Conservation (phyloP, 805 yeast genomes). For the Candida ulmi region DNA sequence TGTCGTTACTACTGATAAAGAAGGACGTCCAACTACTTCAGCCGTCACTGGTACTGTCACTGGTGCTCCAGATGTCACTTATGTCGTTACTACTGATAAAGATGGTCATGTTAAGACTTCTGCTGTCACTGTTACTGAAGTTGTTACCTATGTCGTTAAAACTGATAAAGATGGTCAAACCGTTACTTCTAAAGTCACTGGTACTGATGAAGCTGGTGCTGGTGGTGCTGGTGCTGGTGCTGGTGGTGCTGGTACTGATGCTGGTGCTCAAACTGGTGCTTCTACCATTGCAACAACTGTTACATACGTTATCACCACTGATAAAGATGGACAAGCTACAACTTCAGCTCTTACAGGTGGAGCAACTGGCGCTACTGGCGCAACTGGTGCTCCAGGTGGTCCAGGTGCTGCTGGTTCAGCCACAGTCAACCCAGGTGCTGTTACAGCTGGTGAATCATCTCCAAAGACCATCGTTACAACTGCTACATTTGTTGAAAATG, state of each 20-base stretch:
- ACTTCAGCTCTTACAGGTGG: too few relatives aligned
- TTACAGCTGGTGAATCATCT: too few relatives aligned
- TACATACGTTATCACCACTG: neutral
- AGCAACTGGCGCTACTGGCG: neutral
- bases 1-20: neutral
- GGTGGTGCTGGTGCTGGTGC: neutral
- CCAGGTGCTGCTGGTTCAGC: too few relatives aligned
- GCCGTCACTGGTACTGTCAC: too few relatives aligned
- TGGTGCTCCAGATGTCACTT: neutral
- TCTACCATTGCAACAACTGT: too few relatives aligned
- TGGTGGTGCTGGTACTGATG: neutral
- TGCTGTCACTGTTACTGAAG: neutral
- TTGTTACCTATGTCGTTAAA: neutral
- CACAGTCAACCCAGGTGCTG: too few relatives aligned
- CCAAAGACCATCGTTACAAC: neutral
- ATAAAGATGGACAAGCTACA: too few relatives aligned
- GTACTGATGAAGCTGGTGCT: neutral
- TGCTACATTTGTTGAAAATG: neutral
- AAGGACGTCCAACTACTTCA: too few relatives aligned
- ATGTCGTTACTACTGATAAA: neutral
- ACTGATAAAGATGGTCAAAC: too few relatives aligned
- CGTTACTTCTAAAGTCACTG: neutral
- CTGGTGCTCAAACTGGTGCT: too few relatives aligned
- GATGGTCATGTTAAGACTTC: too few relatives aligned
- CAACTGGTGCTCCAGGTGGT: too few relatives aligned